Evolutionary conservation across 495 filamentous ascomycete species (phyloP), one percentile per base, ranked within the genome.

Genomic region (Massariosphaeria phaeospora): DNA sequence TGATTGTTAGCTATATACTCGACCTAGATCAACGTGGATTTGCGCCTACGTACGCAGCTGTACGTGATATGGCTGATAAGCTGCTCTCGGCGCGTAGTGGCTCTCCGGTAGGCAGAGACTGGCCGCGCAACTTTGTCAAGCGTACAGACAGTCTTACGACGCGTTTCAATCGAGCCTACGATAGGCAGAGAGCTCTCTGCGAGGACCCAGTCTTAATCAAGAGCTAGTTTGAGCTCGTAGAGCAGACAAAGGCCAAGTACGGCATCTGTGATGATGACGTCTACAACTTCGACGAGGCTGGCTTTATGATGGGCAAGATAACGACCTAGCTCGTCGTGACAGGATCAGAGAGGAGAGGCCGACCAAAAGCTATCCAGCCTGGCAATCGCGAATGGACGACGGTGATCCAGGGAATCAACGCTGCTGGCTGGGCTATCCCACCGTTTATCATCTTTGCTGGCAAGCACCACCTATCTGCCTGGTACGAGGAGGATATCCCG

Each of bases 251-350:
- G n/a, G 54, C 46, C 13, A 63, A 73, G 51, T 69, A 73, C 49
- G 59, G 64, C 11, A 72, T 76, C 40, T 23, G 34, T 9, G 55
- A 69, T n/a, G 59, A 68, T n/a, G 68, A 75, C 64, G 67, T 70
- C 36, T 74, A 71, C 55, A 76, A 76, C 56, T 75, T 77, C 55
- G 67, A 77, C 53, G 66, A 77, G 57, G 68, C 62, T 45, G 62
- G 70, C 54, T 52, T 75, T 66, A 31, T 66, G 25, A 74, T 75
- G 45, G 66, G 65, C 33, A 46, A 68, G 31, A 54, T 54, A 20
- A n/a, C 21, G 17, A 31, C 24, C 23, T 29, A 54, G 38, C 38
- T 48, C 2, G 45, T 56, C 29, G 45, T 56, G 11, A 56, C 33
- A 20, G 46, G 20, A 1, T 48, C 56, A 42, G 48, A 73, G 45